Conservation (phyloP, 2,329 filamentous ascomycete genomes). For the Calonectria pseudoreteaudii region DNA sequence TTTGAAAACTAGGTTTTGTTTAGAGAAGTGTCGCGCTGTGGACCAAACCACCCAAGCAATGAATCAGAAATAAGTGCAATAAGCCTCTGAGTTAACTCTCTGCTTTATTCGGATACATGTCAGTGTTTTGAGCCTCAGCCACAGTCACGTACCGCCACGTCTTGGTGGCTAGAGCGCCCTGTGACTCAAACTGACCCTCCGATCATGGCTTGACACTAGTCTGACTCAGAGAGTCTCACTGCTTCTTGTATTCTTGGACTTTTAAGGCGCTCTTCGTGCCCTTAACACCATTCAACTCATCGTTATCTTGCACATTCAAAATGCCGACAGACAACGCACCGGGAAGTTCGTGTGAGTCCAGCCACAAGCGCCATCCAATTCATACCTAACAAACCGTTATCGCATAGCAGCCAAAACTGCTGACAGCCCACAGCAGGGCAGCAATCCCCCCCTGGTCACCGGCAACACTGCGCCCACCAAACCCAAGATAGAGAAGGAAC, state of each 20-base stretch:
- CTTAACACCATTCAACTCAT: neutral
- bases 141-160: neutral
- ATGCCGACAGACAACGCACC: slow-evolving; percentile 70
- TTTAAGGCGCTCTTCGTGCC: neutral
- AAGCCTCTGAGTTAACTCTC: neutral
- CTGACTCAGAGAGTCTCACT: neutral
- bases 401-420: slow-evolving; percentile 50
- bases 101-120: neutral
- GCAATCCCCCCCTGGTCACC: slow-evolving; percentile 40
- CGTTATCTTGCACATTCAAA: slow-evolving; percentile 46
- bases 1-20: neutral
- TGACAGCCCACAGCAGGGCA: slow-evolving; percentile 51
- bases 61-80: neutral
- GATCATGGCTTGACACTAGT: neutral
- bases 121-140: neutral
- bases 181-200: neutral
- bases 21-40: neutral
- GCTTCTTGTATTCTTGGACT: neutral
- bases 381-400: slow-evolving; percentile 50
- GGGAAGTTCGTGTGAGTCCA: slow-evolving; percentile 52
- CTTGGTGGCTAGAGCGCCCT: neutral
- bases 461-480: slow-evolving; percentile 50
- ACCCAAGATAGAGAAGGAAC: slow-evolving; percentile 64
- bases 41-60: neutral
- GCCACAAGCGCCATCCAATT: neutral